Percentiles rank a stretch among this genome's conserved stretches.
These are phyloP conservation scores for Casuarina equisetifolia DNA, from an alignment of 306 rosid genomes.

Conservation along the genomic window DNA sequence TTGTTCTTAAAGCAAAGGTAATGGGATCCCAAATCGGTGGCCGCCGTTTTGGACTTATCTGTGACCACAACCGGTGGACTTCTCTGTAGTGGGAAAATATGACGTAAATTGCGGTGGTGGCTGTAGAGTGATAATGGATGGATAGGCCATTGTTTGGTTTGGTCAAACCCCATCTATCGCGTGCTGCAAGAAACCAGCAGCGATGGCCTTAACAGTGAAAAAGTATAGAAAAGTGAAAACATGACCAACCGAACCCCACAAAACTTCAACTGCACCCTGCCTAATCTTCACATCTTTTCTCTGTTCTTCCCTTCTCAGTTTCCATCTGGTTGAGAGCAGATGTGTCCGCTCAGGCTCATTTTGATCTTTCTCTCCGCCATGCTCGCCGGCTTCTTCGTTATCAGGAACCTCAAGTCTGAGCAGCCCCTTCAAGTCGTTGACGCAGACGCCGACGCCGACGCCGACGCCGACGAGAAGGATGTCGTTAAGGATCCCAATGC, in stretches of 20 bases:
- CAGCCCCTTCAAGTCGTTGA: conserved; percentile 29
- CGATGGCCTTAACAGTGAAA: background rate
- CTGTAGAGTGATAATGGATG: too few relatives aligned
- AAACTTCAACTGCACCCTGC: conserved; percentile 33
- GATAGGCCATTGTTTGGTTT: too few relatives aligned
- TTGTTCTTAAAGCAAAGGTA: too few relatives aligned
- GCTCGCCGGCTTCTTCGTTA: conserved; percentile 86
- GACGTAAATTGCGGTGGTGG: too few relatives aligned
- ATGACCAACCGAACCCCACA: conserved; percentile 15
- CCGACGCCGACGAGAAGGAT: conserved; percentile 27
- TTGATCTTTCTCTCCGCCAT: conserved; percentile 92
- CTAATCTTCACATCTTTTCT: background rate
- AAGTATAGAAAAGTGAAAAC: background rate
- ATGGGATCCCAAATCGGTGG: conserved; percentile 17
- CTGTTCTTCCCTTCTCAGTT: background rate
- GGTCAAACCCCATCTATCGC: too few relatives aligned
- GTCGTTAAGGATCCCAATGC: conserved; percentile 25
- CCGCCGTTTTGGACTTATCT: background rate
- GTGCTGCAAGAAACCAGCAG: too few relatives aligned
- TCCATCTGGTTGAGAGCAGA: conserved; percentile 23
- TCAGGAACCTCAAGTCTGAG: conserved; percentile 74
- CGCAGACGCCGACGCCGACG: background rate
- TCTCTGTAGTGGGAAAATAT: too few relatives aligned
- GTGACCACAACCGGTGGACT: background rate
- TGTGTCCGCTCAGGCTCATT: conserved; percentile 87